These are phyloP conservation scores for Phytophthora ramorum DNA, from an alignment of 352 stramenopile genomes.

Conservation along the genomic window DNA sequence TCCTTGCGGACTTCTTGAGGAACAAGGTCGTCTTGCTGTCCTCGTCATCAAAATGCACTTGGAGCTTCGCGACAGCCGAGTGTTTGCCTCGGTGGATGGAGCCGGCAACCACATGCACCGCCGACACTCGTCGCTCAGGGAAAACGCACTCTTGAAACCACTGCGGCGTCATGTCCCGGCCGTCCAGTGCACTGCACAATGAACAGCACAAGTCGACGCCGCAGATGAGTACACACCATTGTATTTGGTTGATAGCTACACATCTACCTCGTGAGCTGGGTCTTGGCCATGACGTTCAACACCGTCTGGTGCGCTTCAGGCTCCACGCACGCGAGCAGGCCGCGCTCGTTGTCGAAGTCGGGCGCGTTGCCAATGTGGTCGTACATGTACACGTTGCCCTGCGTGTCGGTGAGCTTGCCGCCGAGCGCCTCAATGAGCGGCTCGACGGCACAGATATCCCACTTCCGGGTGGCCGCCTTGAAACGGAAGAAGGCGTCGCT, in stretches of 20 bases:
- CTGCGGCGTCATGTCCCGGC: slow-evolving; percentile 43
- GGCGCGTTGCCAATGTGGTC: slow-evolving; percentile 50
- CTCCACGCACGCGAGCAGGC: slow-evolving; percentile 61
- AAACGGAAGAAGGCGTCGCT: slow-evolving; percentile 79
- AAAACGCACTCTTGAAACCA: slow-evolving; percentile 56
- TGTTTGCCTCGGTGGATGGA: slow-evolving; percentile 65
- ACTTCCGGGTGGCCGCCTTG: slow-evolving; percentile 74
- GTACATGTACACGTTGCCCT: slow-evolving; percentile 69
- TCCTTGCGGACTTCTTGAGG: slow-evolving; percentile 67
- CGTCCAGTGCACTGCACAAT: slow-evolving; percentile 52
- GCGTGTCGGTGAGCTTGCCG: slow-evolving; percentile 62
- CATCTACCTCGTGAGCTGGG: slow-evolving; percentile 64
- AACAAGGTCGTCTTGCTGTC: slow-evolving; percentile 48
- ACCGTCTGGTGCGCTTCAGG: slow-evolving; percentile 41
- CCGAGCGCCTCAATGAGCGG: slow-evolving; percentile 65
- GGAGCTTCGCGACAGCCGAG: slow-evolving; percentile 52
- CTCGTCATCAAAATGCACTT: slow-evolving; percentile 28
- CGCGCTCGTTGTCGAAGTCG: slow-evolving; percentile 71
- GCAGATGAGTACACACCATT: slow-evolving; percentile 27
- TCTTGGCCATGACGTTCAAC: slow-evolving; percentile 52
- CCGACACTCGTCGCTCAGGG: slow-evolving; percentile 18
- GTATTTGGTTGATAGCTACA: slow-evolving; percentile 34
- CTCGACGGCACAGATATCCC: slow-evolving; percentile 83
- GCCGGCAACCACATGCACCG: slow-evolving; percentile 33
- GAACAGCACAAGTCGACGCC: slow-evolving; percentile 27